Base-by-base conservation (phyloP, 441 rosid genomes). In the Aquilaria agallochum region DNA sequence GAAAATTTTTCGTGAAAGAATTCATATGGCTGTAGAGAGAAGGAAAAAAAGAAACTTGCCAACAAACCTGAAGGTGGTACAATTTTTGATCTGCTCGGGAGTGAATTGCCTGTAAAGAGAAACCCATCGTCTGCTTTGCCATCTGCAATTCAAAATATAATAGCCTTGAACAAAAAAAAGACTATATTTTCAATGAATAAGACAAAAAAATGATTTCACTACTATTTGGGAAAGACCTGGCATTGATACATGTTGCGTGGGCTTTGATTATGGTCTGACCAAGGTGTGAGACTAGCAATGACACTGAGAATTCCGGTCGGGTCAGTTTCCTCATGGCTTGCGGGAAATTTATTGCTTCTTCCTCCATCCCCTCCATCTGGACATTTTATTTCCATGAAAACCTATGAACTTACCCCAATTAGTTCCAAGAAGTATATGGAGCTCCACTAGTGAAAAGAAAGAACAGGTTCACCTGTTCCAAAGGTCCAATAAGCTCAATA, bases 221-320 rank as follows among this genome's bases (percentile, higher is more conserved):
- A 68, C 52, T 54, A 51, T 49, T 56, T 31, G 34, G 53, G 56
- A 64, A 55, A 56, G 56, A 95, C 98, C 96, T 89, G 97, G 68
- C 98, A 92, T 84, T 92, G 98, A 69, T 95, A 95, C 99, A 95
- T 95, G 69, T 95, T 95, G 46, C 97, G 83, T 11, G 99, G 99
- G 70, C 99, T 95, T 76, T 95, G 99, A 80, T 95, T 95, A 79
- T 95, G 99, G 76, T 95, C 95, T 5, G 99, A 95, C 90, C 95
- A 95, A 60, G 99, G 99, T 63, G 99, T 95, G 60, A 95, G 98
- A 81, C 88, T 95, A 79, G 97, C 98, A 70, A 95, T 93, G 72
- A 89, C 89, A 75, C 99, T 92, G n/a, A 95, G 90, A 95, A 95
- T 95, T 64, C 81, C 89, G 64, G 96, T 92, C 60, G 98, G 98